Evolutionary conservation across 2,329 filamentous ascomycete species (phyloP).

Genomic region (Pseudopithomyces maydicus): DNA sequence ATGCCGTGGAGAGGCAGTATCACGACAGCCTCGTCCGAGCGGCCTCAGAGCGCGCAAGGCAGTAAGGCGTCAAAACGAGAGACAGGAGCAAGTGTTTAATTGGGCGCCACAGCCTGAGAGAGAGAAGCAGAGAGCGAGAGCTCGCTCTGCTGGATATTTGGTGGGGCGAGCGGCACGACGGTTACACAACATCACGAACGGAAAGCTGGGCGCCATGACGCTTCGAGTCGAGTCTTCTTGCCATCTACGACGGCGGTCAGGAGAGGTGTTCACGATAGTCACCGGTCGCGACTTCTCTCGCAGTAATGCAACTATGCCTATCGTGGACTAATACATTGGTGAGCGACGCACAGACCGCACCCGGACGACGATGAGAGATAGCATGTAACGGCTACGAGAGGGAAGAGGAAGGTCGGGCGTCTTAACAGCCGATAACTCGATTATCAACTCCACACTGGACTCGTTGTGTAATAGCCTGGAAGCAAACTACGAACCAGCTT

Average conservation of each 20-base stretch:
- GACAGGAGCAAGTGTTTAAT: background rate
- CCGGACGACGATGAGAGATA: background rate
- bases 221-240: background rate
- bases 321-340: background rate
- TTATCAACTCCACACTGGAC: background rate
- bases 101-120: background rate
- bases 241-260: background rate
- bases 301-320: background rate
- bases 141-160: background rate
- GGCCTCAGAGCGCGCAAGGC: background rate
- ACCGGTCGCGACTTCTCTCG: background rate
- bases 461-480: conserved; percentile 30
- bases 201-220: background rate
- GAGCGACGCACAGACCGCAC: conserved; percentile 3
- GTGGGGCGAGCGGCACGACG: background rate
- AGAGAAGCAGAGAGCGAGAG: background rate
- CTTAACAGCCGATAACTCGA: conserved; percentile 1
- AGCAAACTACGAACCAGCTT: conserved; percentile 7
- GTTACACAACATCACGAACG: background rate
- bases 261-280: background rate
- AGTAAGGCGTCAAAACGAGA: background rate
- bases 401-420: background rate
- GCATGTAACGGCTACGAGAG: conserved; percentile 3
- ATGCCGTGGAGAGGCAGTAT: background rate
- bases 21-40: conserved; percentile 8